Evolutionary conservation across 225 moss, liverwort and hornwort species (phyloP).

Genomic region (Marchantia polymorpha): DNA sequence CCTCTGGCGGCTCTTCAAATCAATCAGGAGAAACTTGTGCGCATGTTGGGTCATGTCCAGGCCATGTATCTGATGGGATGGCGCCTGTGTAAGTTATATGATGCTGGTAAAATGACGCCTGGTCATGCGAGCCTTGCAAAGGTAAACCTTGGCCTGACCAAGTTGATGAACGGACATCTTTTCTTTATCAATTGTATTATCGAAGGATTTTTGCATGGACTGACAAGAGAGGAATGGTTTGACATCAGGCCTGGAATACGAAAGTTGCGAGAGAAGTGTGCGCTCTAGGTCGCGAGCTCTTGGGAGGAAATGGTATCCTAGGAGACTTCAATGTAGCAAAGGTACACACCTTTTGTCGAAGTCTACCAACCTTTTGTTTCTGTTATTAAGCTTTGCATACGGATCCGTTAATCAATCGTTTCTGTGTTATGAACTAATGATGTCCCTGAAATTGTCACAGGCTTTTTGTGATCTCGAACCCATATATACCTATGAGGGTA

Average conservation of each 20-base stretch:
- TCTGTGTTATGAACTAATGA: not conserved
- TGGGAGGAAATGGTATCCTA: conserved; percentile 93
- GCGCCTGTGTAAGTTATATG: conserved; percentile 95
- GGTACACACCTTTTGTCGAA: conserved; percentile 35
- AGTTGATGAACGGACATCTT: not conserved
- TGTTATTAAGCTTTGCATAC: not conserved
- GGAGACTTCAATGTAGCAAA: conserved; percentile 91
- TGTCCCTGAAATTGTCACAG: conserved; percentile 29
- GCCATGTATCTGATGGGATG: conserved; percentile 96
- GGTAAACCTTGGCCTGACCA: conserved; percentile 35
- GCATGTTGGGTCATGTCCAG: conserved; percentile 91
- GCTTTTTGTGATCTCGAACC: conserved; percentile 99
- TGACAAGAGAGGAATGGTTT: not conserved
- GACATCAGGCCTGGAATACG: conserved; percentile 80
- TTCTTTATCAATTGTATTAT: not conserved
- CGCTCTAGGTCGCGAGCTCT: conserved; percentile 89
- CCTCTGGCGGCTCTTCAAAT: conserved; percentile 92
- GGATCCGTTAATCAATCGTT: not conserved
- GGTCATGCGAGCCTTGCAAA: conserved; percentile 99
- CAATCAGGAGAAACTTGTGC: conserved; percentile 91
- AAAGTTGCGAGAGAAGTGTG: conserved; percentile 85
- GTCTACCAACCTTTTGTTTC: not conserved
- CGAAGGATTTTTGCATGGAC: not conserved
- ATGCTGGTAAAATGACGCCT: conserved; percentile 92
- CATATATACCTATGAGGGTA: conserved; percentile 95